phyloP scores from a whole-genome alignment of 108 stramenopile genomes.

The Nitzschia sp. region DNA sequence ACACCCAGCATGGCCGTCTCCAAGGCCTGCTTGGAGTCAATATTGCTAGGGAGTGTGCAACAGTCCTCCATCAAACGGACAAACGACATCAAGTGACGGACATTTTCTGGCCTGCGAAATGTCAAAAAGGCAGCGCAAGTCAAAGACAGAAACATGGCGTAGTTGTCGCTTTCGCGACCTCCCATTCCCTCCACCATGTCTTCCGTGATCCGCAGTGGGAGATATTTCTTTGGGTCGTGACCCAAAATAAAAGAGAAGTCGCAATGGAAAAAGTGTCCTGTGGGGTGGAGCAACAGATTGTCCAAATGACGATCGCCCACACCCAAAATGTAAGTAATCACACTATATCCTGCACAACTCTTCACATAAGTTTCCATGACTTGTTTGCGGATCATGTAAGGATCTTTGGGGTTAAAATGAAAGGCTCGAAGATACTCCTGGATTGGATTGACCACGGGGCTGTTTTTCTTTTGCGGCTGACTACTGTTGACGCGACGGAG shows the following conservation, averaged over 20 bases:
- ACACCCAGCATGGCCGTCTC: conserved; percentile 65
- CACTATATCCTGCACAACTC: conserved; percentile 97
- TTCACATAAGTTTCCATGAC: conserved; percentile 93
- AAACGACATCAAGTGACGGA: conserved; percentile 69
- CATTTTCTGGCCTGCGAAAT: conserved; percentile 73
- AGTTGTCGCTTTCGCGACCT: conserved; percentile 83
- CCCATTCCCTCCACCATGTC: conserved; percentile 89
- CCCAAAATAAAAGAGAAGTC: conserved; percentile 87
- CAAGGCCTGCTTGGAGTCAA: conserved; percentile 50
- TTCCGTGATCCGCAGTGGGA: conserved; percentile 84
- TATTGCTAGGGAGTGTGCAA: conserved; percentile 50
- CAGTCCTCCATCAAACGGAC: conserved; percentile 58
- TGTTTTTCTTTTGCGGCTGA: not conserved
- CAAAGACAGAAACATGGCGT: conserved; percentile 73
- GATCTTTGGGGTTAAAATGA: conserved; percentile 63
- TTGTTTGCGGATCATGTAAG: conserved; percentile 67
- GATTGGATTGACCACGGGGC: conserved; percentile 59
- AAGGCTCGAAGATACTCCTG: conserved; percentile 81
- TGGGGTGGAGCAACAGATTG: conserved; percentile 82
- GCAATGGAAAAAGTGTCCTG: conserved; percentile 84
- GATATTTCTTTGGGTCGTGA: conserved; percentile 86
- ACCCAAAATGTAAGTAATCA: conserved; percentile 95
- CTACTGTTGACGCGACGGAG: conserved; percentile 44
- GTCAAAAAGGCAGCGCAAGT: conserved; percentile 82
- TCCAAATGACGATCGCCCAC: conserved; percentile 90